Conservation (phyloP, 164 flowering plant genomes). For the Stephania cephalantha region DNA sequence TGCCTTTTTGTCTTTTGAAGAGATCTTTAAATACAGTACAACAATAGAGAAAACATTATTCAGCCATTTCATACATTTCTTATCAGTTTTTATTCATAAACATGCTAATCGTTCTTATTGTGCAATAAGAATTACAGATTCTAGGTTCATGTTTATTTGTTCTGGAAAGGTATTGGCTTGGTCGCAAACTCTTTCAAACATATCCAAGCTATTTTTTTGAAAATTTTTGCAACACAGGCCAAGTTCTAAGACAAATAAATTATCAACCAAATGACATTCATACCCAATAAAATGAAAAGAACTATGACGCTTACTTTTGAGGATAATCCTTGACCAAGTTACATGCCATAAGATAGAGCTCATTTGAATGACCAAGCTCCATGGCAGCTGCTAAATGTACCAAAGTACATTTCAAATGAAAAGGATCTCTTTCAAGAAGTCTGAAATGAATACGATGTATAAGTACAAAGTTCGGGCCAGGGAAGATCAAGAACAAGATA, state of each 20-base stretch:
- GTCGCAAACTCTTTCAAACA: too few relatives aligned
- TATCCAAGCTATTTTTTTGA: too few relatives aligned
- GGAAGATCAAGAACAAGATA: slow-evolving; percentile 2
- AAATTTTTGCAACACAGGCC: background rate
- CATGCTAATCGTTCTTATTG: too few relatives aligned
- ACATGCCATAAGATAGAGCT: slow-evolving; percentile 92
- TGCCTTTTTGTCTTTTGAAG: too few relatives aligned
- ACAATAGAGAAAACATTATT: too few relatives aligned
- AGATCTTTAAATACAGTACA: too few relatives aligned
- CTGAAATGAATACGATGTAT: slow-evolving; percentile 30
- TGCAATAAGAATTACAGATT: too few relatives aligned
- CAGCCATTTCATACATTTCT: too few relatives aligned
- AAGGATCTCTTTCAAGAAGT: slow-evolving; percentile 92
- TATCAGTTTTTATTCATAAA: too few relatives aligned
- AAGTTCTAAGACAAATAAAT: slow-evolving; percentile 1
- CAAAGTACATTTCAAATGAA: slow-evolving; percentile 82
- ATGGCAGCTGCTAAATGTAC: slow-evolving; percentile 95
- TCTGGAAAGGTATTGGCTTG: too few relatives aligned
- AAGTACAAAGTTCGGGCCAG: background rate
- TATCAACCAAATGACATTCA: background rate
- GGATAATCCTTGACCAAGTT: slow-evolving; percentile 96
- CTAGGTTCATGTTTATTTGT: too few relatives aligned
- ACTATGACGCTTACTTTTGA: slow-evolving; percentile 65
- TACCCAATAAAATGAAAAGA: background rate
- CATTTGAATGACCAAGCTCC: slow-evolving; percentile 96